Base-by-base conservation (phyloP, 257 asterid genomes). In the Handroanthus guayacan region DNA sequence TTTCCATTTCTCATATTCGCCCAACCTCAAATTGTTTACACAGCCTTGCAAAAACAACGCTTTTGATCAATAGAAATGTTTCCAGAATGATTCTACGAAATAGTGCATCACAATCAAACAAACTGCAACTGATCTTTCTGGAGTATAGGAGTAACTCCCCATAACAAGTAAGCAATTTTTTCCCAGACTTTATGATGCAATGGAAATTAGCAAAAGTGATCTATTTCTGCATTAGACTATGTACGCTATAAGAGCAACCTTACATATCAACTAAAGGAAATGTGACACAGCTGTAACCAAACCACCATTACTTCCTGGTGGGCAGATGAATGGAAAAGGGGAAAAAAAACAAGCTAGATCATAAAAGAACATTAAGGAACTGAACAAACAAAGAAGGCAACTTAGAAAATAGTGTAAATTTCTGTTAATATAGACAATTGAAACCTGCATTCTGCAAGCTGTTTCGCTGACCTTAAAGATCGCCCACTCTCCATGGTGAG, bases 401-500 rank as follows among this genome's bases (percentile, higher is more conserved):
- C 72, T 9, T 9, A 41, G 44, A 75, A 13, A 62, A 55, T 51
- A 54, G 73, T 36, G 51, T 25, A 2, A 3, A 39, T 5, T 7
- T 7, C 9, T 66, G 67, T 13, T 37, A 9, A 18, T 5, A 54
- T 54, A 48, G 31, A 69, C 64, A 62, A 69, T 55, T 13, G 55
- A 75, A 47, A 69, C 66, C 71, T 71, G 77, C 47, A 17, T 39
- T 44, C 25, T 43, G 69, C 64, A 80, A 80, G 80, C 64, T 51
- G 75, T 72, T 79, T 72, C 60, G 54, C 73, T 54, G 75, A 58
- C 74, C 68, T 66, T 43, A 44, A 14, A 79, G 69, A 61, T 60
- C 14, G 10, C 82, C 64, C 71, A 79, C 64, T 66, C 62, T 58
- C 79, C 79, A 79, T 6, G 75, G 75, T 45, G 67, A 79, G 61